Evolutionary conservation across 1,284 basidiomycete genomes (phyloP).

Genomic region (Microbotryum intermedium): DNA sequence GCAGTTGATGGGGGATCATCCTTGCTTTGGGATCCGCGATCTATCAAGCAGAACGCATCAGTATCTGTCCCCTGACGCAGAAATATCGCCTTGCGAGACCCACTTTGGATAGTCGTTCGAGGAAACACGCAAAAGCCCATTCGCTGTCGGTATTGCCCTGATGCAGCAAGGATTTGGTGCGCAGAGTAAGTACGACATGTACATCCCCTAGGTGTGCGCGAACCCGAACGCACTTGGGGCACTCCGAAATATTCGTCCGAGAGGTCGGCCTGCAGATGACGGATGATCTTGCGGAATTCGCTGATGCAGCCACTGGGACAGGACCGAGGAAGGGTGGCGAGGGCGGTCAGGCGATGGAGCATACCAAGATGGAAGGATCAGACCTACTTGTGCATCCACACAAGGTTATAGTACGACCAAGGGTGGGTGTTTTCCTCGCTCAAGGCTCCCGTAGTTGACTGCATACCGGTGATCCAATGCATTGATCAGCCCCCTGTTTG

Average conservation of each 20-base stretch:
- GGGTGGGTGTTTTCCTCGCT: constrained; percentile 75
- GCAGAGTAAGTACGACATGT: no score
- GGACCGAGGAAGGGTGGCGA: constrained; percentile 9
- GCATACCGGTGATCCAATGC: constrained; percentile 9
- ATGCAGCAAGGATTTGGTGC: constrained; percentile 50
- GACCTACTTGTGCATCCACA: constrained; percentile 93
- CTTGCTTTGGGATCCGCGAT: constrained; percentile 67
- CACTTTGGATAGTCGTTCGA: constrained; percentile 58
- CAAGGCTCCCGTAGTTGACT: constrained; percentile 54
- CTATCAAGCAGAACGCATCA: constrained; percentile 42
- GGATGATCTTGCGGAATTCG: constrained; percentile 70
- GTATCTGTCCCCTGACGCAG: no score
- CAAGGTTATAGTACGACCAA: constrained; percentile 21
- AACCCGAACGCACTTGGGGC: no score
- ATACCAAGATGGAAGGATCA: no score
- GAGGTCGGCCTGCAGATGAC: constrained; percentile 56
- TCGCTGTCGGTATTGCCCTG: constrained; percentile 86
- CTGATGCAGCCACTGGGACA: constrained; percentile 49
- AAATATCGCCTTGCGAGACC: constrained; percentile 17
- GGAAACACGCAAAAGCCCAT: constrained; percentile 86
- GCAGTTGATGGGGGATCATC: constrained; percentile 53
- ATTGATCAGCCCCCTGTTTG: constrained; percentile 1
- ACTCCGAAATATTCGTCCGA: no score
- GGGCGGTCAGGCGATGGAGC: background rate
- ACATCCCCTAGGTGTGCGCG: no score